Conservation (phyloP, 2,329 filamentous ascomycete genomes). For the Trichoderma pleuroti region DNA sequence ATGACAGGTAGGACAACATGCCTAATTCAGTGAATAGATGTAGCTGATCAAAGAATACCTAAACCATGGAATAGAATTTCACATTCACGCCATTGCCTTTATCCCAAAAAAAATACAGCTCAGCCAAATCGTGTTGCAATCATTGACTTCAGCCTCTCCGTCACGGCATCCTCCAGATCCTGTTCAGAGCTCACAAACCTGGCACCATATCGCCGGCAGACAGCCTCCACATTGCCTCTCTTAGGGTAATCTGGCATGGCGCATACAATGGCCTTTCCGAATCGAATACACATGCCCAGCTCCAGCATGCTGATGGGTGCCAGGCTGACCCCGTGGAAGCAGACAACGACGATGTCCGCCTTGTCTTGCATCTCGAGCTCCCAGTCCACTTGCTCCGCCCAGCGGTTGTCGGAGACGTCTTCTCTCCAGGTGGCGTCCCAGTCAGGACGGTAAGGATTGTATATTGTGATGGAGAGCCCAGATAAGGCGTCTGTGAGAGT, state of each 20-base stretch:
- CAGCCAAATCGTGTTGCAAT: not conserved
- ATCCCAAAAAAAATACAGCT: not conserved
- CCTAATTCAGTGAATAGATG: not conserved
- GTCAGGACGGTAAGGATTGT: slow-evolving; percentile 53
- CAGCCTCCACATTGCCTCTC: slow-evolving; percentile 57
- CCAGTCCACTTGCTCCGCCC: slow-evolving; percentile 56
- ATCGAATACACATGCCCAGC: slow-evolving; percentile 50
- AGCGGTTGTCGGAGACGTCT: slow-evolving; percentile 44
- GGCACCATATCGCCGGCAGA: slow-evolving; percentile 49
- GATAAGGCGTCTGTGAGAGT: slow-evolving; percentile 40
- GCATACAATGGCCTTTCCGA: slow-evolving; percentile 49
- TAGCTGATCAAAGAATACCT: not conserved
- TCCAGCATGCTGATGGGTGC: slow-evolving; percentile 60
- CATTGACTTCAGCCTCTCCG: slow-evolving; percentile 23
- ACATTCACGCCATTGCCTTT: too few species aligned
- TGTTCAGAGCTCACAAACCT: slow-evolving; percentile 41
- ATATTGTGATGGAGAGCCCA: slow-evolving; percentile 48
- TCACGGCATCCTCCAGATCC: slow-evolving; percentile 38
- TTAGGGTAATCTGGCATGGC: slow-evolving; percentile 52
- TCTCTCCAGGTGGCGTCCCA: slow-evolving; percentile 56
- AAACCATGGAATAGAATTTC: not conserved
- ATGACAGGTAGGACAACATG: not conserved
- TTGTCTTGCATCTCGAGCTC: slow-evolving; percentile 55
- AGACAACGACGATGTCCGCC: slow-evolving; percentile 54
- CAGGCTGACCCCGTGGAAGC: slow-evolving; percentile 50